These are phyloP conservation scores for Cyclotella atomus DNA, from an alignment of 108 stramenopile genomes.

Conservation along the genomic window DNA sequence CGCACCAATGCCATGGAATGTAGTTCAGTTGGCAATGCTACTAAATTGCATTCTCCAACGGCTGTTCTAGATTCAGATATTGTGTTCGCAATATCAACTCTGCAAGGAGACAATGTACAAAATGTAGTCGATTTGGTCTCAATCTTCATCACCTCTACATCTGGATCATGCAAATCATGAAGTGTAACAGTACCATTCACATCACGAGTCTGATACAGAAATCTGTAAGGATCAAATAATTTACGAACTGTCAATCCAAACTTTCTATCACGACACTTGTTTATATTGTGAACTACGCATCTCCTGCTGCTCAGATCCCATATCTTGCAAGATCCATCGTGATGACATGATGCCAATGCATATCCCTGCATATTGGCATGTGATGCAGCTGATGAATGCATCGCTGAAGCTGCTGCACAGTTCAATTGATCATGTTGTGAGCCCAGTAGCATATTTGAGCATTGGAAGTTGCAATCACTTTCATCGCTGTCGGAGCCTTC, in stretches of 20 bases:
- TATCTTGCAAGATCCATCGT: conserved; percentile 42
- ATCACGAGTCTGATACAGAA: conserved; percentile 81
- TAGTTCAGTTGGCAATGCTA: conserved; percentile 64
- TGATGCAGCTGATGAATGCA: conserved; percentile 44
- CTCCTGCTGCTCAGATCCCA: conserved; percentile 56
- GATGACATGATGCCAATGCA: conserved; percentile 47
- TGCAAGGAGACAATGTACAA: conserved; percentile 75
- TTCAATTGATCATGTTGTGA: not conserved
- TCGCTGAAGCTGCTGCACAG: conserved; percentile 10
- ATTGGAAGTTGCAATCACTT: conserved; percentile 35
- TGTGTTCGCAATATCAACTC: not conserved
- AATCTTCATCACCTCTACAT: conserved; percentile 17
- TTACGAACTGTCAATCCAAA: conserved; percentile 41
- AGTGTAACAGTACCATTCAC: conserved; percentile 74
- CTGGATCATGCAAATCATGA: conserved; percentile 54
- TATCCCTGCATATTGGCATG: conserved; percentile 28
- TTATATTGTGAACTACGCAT: conserved; percentile 29
- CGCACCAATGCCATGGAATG: conserved; percentile 56
- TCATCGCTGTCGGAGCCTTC: not conserved
- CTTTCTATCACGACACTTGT: not conserved
- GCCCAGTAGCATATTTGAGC: conserved; percentile 41
- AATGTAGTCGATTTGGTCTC: conserved; percentile 62
- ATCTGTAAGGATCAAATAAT: conserved; percentile 33
- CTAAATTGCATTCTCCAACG: conserved; percentile 42
- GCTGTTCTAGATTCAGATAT: not conserved